Percentiles rank a stretch among this genome's conserved stretches.
Conservation (phyloP, 495 filamentous ascomycete species). For the Rhypophila decipiens region DNA sequence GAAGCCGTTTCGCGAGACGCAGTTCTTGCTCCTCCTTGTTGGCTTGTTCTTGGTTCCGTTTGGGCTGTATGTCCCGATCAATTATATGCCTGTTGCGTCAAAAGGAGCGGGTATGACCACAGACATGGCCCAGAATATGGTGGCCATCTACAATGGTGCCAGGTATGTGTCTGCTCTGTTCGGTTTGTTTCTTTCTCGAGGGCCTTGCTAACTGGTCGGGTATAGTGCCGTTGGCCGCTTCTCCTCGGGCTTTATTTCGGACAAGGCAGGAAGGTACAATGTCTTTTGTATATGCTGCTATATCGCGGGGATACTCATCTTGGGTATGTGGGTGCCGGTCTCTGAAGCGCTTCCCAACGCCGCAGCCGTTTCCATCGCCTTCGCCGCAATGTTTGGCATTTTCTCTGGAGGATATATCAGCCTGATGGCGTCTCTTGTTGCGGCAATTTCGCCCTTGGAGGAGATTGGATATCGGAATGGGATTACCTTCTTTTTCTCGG, state of each 20-base stretch:
- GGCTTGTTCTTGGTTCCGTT: constrained; percentile 44
- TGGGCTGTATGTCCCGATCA: constrained; percentile 58
- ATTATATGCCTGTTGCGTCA: constrained; percentile 52
- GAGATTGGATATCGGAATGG: constrained; percentile 10
- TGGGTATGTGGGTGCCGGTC: constrained; percentile 52
- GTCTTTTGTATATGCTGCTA: constrained; percentile 40
- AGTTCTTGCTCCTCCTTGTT: constrained; percentile 13
- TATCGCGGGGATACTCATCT: constrained; percentile 45
- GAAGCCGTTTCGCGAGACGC: constrained; percentile 40
- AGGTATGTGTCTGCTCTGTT: constrained; percentile 8
- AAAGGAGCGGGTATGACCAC: constrained; percentile 45
- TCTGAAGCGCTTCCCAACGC: no score
- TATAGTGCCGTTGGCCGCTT: constrained; percentile 50
- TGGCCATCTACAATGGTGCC: constrained; percentile 57
- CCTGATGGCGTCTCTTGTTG: constrained; percentile 6
- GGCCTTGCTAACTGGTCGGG: constrained; percentile 1
- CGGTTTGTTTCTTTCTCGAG: neutral
- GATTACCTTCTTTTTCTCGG: constrained; percentile 36
- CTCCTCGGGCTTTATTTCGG: constrained; percentile 52
- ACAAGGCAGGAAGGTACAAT: constrained; percentile 58
- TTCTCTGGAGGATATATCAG: constrained; percentile 8
- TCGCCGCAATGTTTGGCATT: constrained; percentile 11
- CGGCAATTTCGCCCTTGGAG: constrained; percentile 5
- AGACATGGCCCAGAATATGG: constrained; percentile 50
- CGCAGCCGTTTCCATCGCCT: constrained; percentile 6